Evolutionary conservation across 208 protist species (phyloP).

Genomic region (Leishmania braziliensis): DNA sequence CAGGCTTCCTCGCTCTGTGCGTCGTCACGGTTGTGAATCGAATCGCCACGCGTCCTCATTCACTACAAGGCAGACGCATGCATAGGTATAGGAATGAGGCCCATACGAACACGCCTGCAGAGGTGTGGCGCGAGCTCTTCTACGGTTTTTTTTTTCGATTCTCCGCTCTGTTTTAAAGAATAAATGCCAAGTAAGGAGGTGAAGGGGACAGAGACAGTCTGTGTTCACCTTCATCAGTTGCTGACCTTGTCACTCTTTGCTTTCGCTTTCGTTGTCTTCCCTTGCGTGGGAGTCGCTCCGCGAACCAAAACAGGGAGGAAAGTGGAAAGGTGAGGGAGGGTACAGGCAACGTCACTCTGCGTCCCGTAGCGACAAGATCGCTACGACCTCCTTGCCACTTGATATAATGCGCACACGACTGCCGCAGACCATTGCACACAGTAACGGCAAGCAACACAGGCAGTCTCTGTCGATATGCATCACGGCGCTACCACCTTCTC

Average conservation of each 20-base stretch:
- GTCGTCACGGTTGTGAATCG: not conserved
- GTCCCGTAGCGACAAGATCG: not conserved
- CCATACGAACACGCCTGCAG: not conserved
- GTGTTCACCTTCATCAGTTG: too few species aligned
- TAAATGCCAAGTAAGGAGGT: too few species aligned
- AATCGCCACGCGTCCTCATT: not conserved
- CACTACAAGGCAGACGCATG: not conserved
- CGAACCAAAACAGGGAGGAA: not conserved
- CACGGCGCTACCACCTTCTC: not conserved
- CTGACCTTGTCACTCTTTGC: not conserved
- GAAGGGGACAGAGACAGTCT: too few species aligned
- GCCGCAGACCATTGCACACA: not conserved
- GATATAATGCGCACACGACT: not conserved
- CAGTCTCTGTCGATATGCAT: not conserved
- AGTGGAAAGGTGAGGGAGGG: not conserved
- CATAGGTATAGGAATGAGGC: not conserved
- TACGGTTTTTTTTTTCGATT: not conserved
- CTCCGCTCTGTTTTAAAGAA: too few species aligned
- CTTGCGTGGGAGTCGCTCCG: not conserved
- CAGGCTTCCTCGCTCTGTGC: not conserved
- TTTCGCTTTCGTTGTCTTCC: not conserved
- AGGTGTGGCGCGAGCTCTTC: not conserved
- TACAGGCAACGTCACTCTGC: not conserved
- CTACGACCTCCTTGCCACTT: not conserved
- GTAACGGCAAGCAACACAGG: slow-evolving; percentile 6